Base-by-base conservation (phyloP, 2,329 filamentous ascomycete species). In the Trichoderma sp. region DNA sequence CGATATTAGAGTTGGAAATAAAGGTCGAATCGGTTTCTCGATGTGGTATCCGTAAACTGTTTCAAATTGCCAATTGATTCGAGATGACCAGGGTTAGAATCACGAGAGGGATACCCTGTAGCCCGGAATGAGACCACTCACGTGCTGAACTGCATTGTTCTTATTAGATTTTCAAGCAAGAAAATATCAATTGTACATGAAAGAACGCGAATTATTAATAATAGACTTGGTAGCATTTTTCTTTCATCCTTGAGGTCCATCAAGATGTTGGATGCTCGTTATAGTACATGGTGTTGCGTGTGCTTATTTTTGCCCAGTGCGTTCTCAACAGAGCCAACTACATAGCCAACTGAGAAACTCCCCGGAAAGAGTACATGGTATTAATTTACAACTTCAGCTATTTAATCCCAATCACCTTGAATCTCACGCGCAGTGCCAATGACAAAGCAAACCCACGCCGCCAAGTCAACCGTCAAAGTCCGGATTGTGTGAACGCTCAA, bases 391-490 rank as follows among this genome's bases (percentile, higher is more conserved):
- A 24, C 3, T 24, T 24, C n/a, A 13, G 13, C 3, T 13, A 3
- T 49, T 49, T 24, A 49, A 10, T 49, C 47, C 43, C 43, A 49
- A 13, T 49, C 47, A 14, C 24, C 37, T 27, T 55, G 49, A 11
- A 64, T 27, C 21, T 64, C 52, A 5, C 61, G 61, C 33, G 52
- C 61, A 3, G 61, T 64, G 7, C 47, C 61, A 29, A 64, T 49
- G 21, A 64, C 49, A 21, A 64, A 64, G 16, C 61, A 64, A n/a
- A 33, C 31, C 61, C 61, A 64, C 2, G 61, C 61, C 49, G 61
- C 61, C 61, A 64, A 55, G 14, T 64, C 61, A 1, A 64, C 61
- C 8, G 61, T 64, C 21, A 64, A 14, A 1, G 31, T 19, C 27
- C 61, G 55, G n/a, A 35, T 37, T 13, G 33, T 35, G 21, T 64